These are phyloP conservation scores for Pseudocercospora eumusae DNA, from an alignment of 2,329 filamentous ascomycete genomes.

Conservation along the genomic window DNA sequence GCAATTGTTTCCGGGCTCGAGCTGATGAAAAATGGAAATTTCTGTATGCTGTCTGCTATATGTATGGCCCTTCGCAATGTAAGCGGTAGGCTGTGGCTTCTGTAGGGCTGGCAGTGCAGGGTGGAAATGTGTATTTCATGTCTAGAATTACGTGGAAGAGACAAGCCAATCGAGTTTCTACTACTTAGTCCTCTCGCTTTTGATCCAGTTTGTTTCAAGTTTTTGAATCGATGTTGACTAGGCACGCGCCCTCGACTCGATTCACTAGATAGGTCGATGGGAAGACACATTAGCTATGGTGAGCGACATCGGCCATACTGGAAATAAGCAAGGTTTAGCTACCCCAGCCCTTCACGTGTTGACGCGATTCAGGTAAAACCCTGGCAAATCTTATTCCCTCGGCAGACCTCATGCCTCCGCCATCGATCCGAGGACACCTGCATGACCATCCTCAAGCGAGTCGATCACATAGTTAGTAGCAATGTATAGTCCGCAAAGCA, in stretches of 20 bases:
- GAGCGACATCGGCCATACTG: not conserved
- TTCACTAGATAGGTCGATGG: too few relatives aligned
- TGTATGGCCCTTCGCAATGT: not conserved
- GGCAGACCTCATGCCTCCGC: not conserved
- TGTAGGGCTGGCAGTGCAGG: not conserved
- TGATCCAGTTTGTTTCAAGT: too few relatives aligned
- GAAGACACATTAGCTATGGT: too few relatives aligned
- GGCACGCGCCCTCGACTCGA: too few relatives aligned
- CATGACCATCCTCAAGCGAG: not conserved
- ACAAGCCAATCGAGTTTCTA: not conserved
- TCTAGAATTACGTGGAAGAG: not conserved
- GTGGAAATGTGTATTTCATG: not conserved
- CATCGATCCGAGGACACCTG: not conserved
- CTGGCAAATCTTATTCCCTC: constrained; percentile 1
- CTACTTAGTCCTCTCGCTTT: too few relatives aligned
- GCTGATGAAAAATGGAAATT: too few relatives aligned
- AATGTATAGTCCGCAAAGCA: not conserved
- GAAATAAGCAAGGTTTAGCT: constrained; percentile 5
- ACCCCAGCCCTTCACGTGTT: not conserved
- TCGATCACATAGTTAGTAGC: not conserved
- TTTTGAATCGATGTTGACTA: too few relatives aligned
- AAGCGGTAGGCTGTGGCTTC: not conserved
- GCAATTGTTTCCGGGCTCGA: constrained; percentile 12
- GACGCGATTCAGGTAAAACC: not conserved
- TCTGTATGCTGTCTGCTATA: not conserved